phyloP scores from a whole-genome alignment of 257 asterid species.

The Solanum infundibuliforme region DNA sequence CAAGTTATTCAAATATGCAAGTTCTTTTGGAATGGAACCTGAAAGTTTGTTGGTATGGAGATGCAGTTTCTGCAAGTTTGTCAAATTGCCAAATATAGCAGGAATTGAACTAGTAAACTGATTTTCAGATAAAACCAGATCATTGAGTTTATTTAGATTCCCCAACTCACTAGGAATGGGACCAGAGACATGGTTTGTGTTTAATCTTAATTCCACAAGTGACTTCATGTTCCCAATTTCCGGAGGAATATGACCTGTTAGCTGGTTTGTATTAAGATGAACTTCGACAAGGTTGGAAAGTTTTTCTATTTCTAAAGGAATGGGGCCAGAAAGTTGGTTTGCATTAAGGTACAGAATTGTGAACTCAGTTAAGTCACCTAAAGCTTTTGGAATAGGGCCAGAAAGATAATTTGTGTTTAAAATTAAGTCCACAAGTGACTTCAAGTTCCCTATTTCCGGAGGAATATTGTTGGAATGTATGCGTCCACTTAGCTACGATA shows the following conservation, averaged over 20 bases:
- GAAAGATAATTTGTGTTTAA: too few relatives aligned
- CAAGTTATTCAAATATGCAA: constrained; percentile 4
- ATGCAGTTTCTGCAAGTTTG: background rate
- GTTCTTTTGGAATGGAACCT: constrained; percentile 9
- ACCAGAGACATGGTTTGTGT: background rate
- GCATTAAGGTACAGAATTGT: background rate
- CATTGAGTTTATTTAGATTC: background rate
- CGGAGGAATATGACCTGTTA: background rate
- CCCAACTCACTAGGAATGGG: constrained; percentile 12
- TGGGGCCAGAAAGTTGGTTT: background rate
- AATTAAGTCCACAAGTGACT: too few relatives aligned
- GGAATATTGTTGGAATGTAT: background rate
- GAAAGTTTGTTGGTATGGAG: constrained; percentile 7
- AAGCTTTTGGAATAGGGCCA: background rate
- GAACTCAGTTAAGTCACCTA: background rate
- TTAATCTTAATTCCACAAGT: background rate
- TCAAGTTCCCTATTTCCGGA: background rate
- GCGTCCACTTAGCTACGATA: too few relatives aligned
- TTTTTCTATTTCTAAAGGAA: background rate
- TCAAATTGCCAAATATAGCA: background rate
- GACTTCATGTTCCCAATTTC: background rate
- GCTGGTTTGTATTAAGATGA: background rate
- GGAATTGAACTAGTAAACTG: constrained; percentile 8
- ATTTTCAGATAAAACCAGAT: background rate
- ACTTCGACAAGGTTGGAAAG: background rate